Conservation (phyloP, 192 early-diverging fungal genomes). For the Glomus cerebriforme region DNA sequence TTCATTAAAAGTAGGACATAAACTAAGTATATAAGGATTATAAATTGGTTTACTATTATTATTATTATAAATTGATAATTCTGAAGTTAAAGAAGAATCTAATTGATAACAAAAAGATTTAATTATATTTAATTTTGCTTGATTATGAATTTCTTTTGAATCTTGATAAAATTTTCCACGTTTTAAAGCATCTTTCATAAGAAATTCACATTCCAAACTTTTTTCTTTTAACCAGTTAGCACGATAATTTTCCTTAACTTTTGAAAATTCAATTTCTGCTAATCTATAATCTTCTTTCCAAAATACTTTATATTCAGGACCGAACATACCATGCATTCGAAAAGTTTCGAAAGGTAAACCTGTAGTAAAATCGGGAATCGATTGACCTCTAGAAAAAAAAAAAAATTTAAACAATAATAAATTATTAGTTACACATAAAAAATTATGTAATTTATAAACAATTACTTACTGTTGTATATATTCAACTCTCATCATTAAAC, state of each 20-base stretch:
- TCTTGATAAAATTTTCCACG: neutral
- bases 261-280: neutral
- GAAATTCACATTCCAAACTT: neutral
- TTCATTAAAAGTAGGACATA: neutral
- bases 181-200: neutral
- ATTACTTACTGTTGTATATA: neutral
- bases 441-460: neutral
- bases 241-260: neutral
- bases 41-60: neutral
- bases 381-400: neutral
- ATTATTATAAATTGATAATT: too few species aligned
- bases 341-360: neutral
- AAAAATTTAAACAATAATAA: too few species aligned
- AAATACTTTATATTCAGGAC: neutral
- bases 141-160: neutral
- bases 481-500: neutral
- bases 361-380: neutral
- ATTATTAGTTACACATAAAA: neutral
- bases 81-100: neutral
- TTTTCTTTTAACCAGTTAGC: neutral
- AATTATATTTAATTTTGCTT: neutral
- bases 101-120: neutral
- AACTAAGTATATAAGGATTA: neutral
- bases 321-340: neutral
- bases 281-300: neutral